Conservation (phyloP, 805 yeast species). For the Saccharomycopsis selenospora region DNA sequence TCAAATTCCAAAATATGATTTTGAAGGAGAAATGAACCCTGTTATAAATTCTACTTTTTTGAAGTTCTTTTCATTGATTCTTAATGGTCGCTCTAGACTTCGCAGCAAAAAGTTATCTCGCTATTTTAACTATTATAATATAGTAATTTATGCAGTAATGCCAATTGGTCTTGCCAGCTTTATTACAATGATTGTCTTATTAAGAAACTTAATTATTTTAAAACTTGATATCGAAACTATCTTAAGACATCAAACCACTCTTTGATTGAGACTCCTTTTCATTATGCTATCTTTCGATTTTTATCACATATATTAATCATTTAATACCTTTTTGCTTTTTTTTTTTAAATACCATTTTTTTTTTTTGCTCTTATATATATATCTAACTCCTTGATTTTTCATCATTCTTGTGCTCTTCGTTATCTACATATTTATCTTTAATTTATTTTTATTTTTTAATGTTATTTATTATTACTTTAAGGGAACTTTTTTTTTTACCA, state of each 20-base stretch:
- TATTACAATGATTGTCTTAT: conserved; percentile 77
- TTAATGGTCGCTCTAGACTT: conserved; percentile 11
- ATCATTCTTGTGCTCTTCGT: too few species aligned
- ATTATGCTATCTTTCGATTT: too few species aligned
- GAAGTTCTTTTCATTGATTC: conserved; percentile 8
- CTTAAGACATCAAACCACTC: background rate
- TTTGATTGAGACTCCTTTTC: too few species aligned
- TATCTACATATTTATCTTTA: too few species aligned
- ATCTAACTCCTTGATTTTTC: too few species aligned
- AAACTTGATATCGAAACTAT: conserved; percentile 48
- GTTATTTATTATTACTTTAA: too few species aligned
- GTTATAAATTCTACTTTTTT: background rate
- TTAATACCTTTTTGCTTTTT: too few species aligned
- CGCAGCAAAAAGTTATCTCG: conserved; percentile 35
- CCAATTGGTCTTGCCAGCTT: conserved; percentile 95
- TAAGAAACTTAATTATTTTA: conserved; percentile 67
- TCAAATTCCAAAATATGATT: background rate
- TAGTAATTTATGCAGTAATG: conserved; percentile 95
- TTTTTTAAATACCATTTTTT: too few species aligned
- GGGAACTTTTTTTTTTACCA: too few species aligned
- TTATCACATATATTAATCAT: too few species aligned
- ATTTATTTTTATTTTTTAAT: too few species aligned
- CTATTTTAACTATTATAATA: conserved; percentile 78
- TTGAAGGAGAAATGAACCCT: background rate
- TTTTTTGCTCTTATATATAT: too few species aligned